Base-by-base conservation (phyloP, 2,329 filamentous ascomycete genomes). In the Aspergillus phoenicis region DNA sequence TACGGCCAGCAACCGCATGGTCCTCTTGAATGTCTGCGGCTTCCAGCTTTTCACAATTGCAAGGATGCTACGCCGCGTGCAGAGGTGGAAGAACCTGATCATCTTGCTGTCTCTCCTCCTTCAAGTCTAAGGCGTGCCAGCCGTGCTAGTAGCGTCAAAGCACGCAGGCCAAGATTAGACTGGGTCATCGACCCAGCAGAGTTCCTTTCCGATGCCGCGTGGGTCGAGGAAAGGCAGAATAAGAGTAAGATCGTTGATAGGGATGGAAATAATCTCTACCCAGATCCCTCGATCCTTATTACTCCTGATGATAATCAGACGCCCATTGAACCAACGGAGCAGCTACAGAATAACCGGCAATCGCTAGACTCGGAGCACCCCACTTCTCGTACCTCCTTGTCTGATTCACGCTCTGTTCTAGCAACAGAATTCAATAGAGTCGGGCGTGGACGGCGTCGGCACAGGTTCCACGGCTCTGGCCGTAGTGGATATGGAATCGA, bases 171-270 rank as follows among this genome's bases (percentile, higher is more conserved):
- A 1, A 86, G 91, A 61, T 87, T 93, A 24, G 93, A 96, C 71
- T 98, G 95, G 95, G 84, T 86, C 41, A 86, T 93, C 17, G 86
- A 90, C 48, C 91, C 94, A 0, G 88, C 91, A 59, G 93, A 98
- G 73, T 84, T 97, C 75, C 81, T 98, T 51, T 93, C 93, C 4
- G 95, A 99, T 78, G 84, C 90, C 1, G 91, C 93, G 70, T 99
- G 95, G 95, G 79, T 96, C 22, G 92, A 97, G 73, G 88, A 93
- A 69, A 86, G 85, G 33, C 82, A 89, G 60, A 93, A 97, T 75
- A 96, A 93, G 73, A 84, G 83, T 56, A 81, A 93, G 28, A 89
- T 97, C 45, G 91, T 96, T 71, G 90, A 97, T 75, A 87, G 88
- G 13, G 82, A 91, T 69, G 92, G 92, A 70, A 84, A 85, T 52